These are phyloP conservation scores for Diaporthe nobilis DNA, from an alignment of 2,329 filamentous ascomycete genomes.

Conservation along the genomic window DNA sequence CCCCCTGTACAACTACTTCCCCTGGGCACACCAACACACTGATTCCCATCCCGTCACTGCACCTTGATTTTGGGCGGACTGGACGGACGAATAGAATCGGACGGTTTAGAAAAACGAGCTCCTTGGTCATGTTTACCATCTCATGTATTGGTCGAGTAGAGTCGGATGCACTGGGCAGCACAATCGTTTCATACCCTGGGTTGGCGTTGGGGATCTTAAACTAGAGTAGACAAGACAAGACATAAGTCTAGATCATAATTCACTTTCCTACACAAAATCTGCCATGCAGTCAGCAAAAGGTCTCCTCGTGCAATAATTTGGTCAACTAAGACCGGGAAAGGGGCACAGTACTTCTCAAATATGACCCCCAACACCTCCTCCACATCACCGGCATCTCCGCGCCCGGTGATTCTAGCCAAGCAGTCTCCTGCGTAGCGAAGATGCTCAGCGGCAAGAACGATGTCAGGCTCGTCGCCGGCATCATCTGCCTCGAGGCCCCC, in stretches of 20 bases:
- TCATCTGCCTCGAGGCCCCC: slow-evolving; percentile 56
- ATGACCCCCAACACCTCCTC: slow-evolving; percentile 97
- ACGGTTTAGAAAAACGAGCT: background rate
- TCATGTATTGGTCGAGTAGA: slow-evolving; percentile 19
- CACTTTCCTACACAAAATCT: slow-evolving; percentile 72
- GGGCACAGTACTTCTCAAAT: slow-evolving; percentile 87
- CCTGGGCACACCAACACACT: background rate
- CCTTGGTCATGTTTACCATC: slow-evolving; percentile 17
- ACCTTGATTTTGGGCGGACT: slow-evolving; percentile 3
- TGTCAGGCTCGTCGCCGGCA: slow-evolving; percentile 73
- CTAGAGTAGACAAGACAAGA: slow-evolving; percentile 36
- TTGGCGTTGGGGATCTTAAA: slow-evolving; percentile 29
- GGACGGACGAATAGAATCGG: slow-evolving; percentile 17
- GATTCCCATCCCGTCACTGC: slow-evolving; percentile 27
- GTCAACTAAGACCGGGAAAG: background rate
- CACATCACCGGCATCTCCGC: slow-evolving; percentile 87
- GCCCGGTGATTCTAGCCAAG: slow-evolving; percentile 89
- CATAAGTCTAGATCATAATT: slow-evolving; percentile 42
- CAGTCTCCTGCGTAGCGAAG: slow-evolving; percentile 84
- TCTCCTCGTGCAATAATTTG: background rate
- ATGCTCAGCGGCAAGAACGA: slow-evolving; percentile 92
- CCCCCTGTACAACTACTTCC: slow-evolving; percentile 16
- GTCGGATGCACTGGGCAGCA: slow-evolving; percentile 11
- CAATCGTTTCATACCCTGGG: slow-evolving; percentile 19
- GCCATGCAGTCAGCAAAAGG: slow-evolving; percentile 16